Base-by-base conservation (phyloP, 2,329 filamentous ascomycete species). In the Penicillium sp. region DNA sequence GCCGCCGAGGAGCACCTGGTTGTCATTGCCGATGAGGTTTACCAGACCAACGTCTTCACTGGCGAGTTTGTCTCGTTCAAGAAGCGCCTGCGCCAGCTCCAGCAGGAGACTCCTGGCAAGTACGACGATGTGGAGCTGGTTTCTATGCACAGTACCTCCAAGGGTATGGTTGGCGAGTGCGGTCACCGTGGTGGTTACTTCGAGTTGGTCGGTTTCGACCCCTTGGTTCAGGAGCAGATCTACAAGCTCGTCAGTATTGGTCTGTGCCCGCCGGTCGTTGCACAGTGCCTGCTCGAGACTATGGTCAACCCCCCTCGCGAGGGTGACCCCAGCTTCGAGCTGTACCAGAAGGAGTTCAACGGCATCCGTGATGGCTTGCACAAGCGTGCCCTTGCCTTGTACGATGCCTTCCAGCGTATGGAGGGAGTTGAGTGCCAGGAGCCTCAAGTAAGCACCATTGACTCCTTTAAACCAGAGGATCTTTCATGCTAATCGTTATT, bases 201-300 rank as follows among this genome's bases (percentile, higher is more conserved):
- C 72, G 95, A 99, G 83, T 87, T 99, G 56, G 86, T 93, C 58
- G 91, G 91, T 67, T 97, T 99, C 76, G 87, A 96, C 73, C 78
- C 85, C 11, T 83, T 90, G 70, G 95, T 99, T 64, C 88, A 91
- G 71, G 91, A 89, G 64, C 89, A 98, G 81, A 93, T 99, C 76
- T 98, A 98, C 87, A 99, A 99, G 81, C 96, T 96, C 75, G 90
- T 98, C 72, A 95, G 90, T 75, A 98, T 99, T 80, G 93, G 91
- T 80, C 88, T 99, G 65, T 99, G 95, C 79, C 89, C 95, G 50
- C 93, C 95, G 26, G 95, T 99, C 68, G 85, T 96, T 65, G 93
- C 93, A 59, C 95, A 99, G 83, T 98, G 95, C 79, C 83, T 98
- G 48, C 91, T 99, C 60, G 95, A 98, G 81, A 81, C 96, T 74